Evolutionary conservation across 176 grass and related monocot species (phyloP), one percentile per base, ranked within the genome.

Genomic region (Zizania latifolia): DNA sequence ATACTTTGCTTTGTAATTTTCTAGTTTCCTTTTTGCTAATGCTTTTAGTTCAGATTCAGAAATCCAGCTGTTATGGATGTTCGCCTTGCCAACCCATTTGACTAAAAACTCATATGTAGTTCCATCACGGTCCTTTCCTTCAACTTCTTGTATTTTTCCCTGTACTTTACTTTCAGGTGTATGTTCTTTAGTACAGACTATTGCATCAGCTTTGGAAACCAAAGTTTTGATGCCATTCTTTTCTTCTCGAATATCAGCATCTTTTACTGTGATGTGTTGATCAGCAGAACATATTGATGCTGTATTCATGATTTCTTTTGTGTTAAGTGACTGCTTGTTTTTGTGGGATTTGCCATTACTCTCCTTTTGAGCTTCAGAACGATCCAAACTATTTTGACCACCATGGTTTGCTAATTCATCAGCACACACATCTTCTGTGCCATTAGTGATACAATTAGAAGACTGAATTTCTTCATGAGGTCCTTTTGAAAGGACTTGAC

Each of bases 1-100:
- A 62, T 99, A 91, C 62, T 99, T 99, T 55, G 85, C 82, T 80
- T 93, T 94, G 80, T 99, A 99, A 67, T 99, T 99, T 72, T 99
- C 95, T 78, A 99, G 58, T 74, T 99, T 99, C 64, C 95, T 86
- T 94, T 94, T 99, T 36, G 95, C 84, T 72, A 99, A 78, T 77
- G 74, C 16, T 86, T 84, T 94, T 48, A 99, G 65, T 78, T 94
- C 79, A 59, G 86, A 82, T 77, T 99, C 95, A 81, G 89, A 80
- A 79, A 99, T 62, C 95, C 95, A 99, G 54, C 80, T 88, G 70
- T 99, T 94, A 75, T 99, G 92, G 37, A 99, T 92, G 74, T 94
- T 94, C 9, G 95, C 92, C 86, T 84, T 89, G 35, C 92, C 91
- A 75, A 84, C 87, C 95, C 92, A 99, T 79, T 99, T 99, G 57